Evolutionary conservation across 108 stramenopile species (phyloP).

Genomic region (Schizochytrium sp.): DNA sequence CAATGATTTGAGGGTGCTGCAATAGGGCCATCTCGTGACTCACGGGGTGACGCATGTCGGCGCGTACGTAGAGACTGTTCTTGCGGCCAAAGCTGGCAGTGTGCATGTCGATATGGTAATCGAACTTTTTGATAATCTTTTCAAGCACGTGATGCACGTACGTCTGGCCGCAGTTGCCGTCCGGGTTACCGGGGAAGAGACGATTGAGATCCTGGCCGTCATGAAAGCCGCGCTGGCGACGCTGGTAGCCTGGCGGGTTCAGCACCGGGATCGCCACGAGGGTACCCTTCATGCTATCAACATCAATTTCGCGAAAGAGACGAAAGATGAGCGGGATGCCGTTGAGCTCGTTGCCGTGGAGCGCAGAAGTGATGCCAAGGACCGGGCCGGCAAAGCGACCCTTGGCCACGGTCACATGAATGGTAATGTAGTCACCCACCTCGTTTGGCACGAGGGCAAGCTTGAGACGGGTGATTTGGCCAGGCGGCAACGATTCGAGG

Average conservation of each 20-base stretch:
- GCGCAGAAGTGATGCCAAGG: slow-evolving; percentile 18
- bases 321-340: slow-evolving; percentile 29
- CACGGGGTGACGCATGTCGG: slow-evolving; percentile 22
- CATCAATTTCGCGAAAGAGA: slow-evolving; percentile 19
- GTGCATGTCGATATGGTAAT: slow-evolving; percentile 32
- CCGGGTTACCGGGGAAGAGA: slow-evolving; percentile 13
- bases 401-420: slow-evolving; percentile 19
- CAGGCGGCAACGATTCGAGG: background rate
- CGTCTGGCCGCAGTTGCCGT: slow-evolving; percentile 16
- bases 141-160: slow-evolving; percentile 4
- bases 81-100: slow-evolving; percentile 25
- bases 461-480: background rate
- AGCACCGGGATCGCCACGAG: slow-evolving; percentile 25
- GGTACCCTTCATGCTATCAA: background rate
- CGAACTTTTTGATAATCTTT: background rate
- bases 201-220: slow-evolving; percentile 28
- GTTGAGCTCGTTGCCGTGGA: slow-evolving; percentile 35
- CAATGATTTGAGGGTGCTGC: slow-evolving; percentile 28
- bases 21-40: slow-evolving; percentile 7
- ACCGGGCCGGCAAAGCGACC: slow-evolving; percentile 12
- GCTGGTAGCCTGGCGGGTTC: slow-evolving; percentile 20
- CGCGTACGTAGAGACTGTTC: slow-evolving; percentile 28
- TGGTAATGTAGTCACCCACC: background rate
- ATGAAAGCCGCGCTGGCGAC: slow-evolving; percentile 19
- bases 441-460: background rate